Evolutionary conservation across 768 basidiomycete species (phyloP).

Genomic region (Mycena filopes): DNA sequence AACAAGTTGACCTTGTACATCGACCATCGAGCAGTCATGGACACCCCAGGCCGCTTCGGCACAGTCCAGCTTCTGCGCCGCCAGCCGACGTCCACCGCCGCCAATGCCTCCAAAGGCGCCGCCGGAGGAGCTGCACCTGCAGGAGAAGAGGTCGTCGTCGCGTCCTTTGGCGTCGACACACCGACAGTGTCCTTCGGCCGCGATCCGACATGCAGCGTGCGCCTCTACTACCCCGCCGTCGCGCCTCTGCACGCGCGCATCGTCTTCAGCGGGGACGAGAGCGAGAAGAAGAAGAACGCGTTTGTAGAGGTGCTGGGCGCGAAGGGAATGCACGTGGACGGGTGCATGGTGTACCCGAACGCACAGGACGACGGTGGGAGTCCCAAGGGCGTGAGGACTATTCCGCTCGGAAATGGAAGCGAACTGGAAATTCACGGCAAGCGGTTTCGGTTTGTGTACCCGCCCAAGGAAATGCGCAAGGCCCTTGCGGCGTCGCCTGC

Average conservation of each 20-base stretch:
- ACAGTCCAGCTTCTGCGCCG: conserved; percentile 28
- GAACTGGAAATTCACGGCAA: conserved; percentile 76
- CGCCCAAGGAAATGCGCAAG: conserved; percentile 75
- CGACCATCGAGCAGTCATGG: conserved; percentile 17
- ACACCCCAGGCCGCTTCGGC: conserved; percentile 29
- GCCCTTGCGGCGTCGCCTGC: conserved; percentile 61
- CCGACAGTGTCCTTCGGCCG: conserved; percentile 76
- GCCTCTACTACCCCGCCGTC: conserved; percentile 75
- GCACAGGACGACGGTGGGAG: conserved; percentile 33
- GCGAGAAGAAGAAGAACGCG: conserved; percentile 58
- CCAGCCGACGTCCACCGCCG: too few relatives aligned
- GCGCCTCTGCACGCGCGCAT: conserved; percentile 74
- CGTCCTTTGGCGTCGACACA: conserved; percentile 79
- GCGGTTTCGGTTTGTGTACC: conserved; percentile 78
- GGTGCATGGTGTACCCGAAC: conserved; percentile 66
- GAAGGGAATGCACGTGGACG: conserved; percentile 69
- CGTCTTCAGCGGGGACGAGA: conserved; percentile 74
- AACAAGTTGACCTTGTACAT: too few relatives aligned
- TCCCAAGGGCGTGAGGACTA: conserved; percentile 50
- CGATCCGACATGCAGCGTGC: conserved; percentile 69
- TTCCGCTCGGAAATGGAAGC: conserved; percentile 74
- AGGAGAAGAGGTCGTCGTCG: conserved; percentile 53
- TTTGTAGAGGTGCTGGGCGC: conserved; percentile 72
- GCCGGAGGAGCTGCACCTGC: too few relatives aligned
- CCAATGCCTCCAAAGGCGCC: too few relatives aligned